phyloP scores from a whole-genome alignment of 163 green algal genomes.

The Trebouxia gelatinosa region DNA sequence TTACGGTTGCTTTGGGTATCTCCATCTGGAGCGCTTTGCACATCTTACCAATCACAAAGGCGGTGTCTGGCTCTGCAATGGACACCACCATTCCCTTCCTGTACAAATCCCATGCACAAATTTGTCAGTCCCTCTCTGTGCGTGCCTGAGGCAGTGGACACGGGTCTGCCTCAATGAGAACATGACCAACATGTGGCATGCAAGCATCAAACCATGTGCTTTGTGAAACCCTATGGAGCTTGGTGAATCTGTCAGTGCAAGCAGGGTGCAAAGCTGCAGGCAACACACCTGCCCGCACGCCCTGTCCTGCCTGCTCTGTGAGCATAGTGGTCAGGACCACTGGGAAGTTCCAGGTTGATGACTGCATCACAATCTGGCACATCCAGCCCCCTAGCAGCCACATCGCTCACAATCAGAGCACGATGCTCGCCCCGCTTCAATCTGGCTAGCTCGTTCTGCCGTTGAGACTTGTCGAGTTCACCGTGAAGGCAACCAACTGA shows the following conservation, averaged over 20 bases:
- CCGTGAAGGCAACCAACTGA: conserved; percentile 73
- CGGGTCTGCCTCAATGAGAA: too few relatives aligned
- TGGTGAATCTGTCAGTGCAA: too few relatives aligned
- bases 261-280: too few relatives aligned
- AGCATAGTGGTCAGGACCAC: conserved; percentile 83
- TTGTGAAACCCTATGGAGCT: too few relatives aligned
- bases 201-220: too few relatives aligned
- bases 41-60: conserved; percentile 26
- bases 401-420: conserved; percentile 80
- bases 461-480: conserved; percentile 77
- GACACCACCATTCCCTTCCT: too few relatives aligned
- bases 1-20: background rate
- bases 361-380: conserved; percentile 80
- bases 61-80: conserved; percentile 19
- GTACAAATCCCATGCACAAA: too few relatives aligned
- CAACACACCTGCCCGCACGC: conserved; percentile 64
- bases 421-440: conserved; percentile 74
- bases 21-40: background rate
- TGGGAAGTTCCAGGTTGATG: conserved; percentile 94
- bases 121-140: too few relatives aligned
- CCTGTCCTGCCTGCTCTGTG: conserved; percentile 93
- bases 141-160: too few relatives aligned
- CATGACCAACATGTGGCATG: too few relatives aligned
- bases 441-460: conserved; percentile 64
- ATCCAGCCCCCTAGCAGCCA: conserved; percentile 92